Evolutionary conservation across 2,329 filamentous ascomycete genomes (phyloP).

Genomic region (Penicillium sclerotiorum): DNA sequence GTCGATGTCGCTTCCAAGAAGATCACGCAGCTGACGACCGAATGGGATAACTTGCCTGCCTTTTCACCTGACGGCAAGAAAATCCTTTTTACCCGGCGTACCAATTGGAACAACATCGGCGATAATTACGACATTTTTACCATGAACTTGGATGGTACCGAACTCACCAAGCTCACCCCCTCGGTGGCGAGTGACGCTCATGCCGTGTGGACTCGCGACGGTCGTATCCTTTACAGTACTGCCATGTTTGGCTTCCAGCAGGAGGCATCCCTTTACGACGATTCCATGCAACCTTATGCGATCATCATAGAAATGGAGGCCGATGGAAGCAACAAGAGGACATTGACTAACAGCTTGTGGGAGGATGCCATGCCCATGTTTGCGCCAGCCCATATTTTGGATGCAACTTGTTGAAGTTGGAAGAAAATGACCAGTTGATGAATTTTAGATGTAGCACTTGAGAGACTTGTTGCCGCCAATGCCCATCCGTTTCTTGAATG

Average conservation of each 20-base stretch:
- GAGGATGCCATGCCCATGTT: conserved; percentile 23
- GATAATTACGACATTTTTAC: conserved; percentile 6
- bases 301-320: conserved; percentile 12
- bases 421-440: too few relatives aligned
- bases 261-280: conserved; percentile 1
- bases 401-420: background rate
- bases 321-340: conserved; percentile 10
- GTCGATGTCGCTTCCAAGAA: conserved; percentile 28
- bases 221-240: conserved; percentile 6
- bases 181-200: conserved; percentile 5
- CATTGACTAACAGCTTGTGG: conserved; percentile 14
- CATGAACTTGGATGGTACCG: conserved; percentile 1
- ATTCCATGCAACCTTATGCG: conserved; percentile 12
- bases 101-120: conserved; percentile 25
- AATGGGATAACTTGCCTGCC: conserved; percentile 45
- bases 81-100: conserved; percentile 45
- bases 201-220: conserved; percentile 4
- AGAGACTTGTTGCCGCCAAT: too few relatives aligned
- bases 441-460: too few relatives aligned
- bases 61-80: conserved; percentile 44
- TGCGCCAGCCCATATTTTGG: conserved; percentile 1
- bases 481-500: too few relatives aligned
- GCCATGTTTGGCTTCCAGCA: conserved; percentile 5
- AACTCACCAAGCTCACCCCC: conserved; percentile 1
- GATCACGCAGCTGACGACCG: conserved; percentile 37